Conservation (phyloP, 306 rosid species). For the Geum urbanum region DNA sequence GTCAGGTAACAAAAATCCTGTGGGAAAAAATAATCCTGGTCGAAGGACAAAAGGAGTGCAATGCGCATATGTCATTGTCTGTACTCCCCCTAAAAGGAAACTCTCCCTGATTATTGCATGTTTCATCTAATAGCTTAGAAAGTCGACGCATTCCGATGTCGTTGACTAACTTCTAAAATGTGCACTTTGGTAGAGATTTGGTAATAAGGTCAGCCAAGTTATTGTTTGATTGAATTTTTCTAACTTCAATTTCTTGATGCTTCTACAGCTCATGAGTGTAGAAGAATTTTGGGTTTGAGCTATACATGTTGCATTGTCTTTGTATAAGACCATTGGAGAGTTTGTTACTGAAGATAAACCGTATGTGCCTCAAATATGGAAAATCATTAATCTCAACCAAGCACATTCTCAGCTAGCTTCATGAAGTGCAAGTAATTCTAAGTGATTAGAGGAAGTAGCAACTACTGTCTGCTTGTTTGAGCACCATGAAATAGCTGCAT, state of each 20-base stretch:
- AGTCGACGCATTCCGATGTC: neutral
- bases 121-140: too few relatives aligned
- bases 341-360: neutral
- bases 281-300: neutral
- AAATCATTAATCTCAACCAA: neutral
- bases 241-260: neutral
- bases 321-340: too few relatives aligned
- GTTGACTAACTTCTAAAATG: neutral
- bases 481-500: neutral
- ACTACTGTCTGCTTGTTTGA: neutral
- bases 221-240: neutral
- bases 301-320: too few relatives aligned
- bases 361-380: neutral
- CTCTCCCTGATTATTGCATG: neutral
- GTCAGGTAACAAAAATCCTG: neutral
- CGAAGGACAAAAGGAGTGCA: neutral
- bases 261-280: neutral
- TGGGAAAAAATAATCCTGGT: neutral
- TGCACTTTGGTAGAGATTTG: neutral
- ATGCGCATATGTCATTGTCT: neutral
- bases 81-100: neutral
- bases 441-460: conserved; percentile 1
- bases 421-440: neutral
- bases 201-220: conserved; percentile 6
- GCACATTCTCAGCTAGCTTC: neutral